Conservation (phyloP, 176 grass and related monocot genomes). For the Zea mays region Zm-B73-REFERENCE-NAM-5.0 NC_050101.1:152846001-152846500, state of each 20-base stretch:
- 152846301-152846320: constrained; percentile 4
- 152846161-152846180: constrained; percentile 17
- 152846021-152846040: too few relatives aligned
- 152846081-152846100: not conserved
- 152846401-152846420: not conserved
- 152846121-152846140: not conserved
- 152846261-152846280: constrained; percentile 54
- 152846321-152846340: not conserved
- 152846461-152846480: too few relatives aligned
- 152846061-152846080: too few relatives aligned
- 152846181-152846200: constrained; percentile 8
- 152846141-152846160: not conserved
- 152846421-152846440: too few relatives aligned
- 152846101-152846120: not conserved
- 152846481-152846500: too few relatives aligned
- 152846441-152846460: too few relatives aligned
- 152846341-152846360: constrained; percentile 7
- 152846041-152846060: too few relatives aligned
- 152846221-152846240: constrained; percentile 83
- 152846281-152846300: constrained; percentile 38
- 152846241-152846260: constrained; percentile 84
- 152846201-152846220: constrained; percentile 64
- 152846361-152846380: not conserved
- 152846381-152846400: not conserved
- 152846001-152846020: too few relatives aligned